These are phyloP conservation scores for Arabis alpina DNA, from an alignment of 345 rosid species.

Conservation along the genomic window DNA sequence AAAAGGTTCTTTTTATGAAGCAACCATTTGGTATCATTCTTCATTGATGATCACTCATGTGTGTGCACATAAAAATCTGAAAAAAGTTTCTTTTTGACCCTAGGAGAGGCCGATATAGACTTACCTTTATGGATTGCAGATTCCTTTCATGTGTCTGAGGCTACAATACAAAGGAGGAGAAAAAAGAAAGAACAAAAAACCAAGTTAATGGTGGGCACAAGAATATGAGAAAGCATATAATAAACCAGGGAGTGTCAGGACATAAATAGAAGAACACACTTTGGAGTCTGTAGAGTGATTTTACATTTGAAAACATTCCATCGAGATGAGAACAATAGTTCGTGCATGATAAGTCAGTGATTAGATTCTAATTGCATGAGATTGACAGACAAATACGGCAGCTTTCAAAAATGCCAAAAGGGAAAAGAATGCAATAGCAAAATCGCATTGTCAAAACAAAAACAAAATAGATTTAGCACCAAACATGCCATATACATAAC, in stretches of 20 bases:
- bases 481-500: neutral
- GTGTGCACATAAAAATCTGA: constrained; percentile 31
- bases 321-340: constrained; percentile 40
- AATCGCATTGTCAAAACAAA: constrained; percentile 19
- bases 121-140: constrained; percentile 27
- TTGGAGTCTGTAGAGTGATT: constrained; percentile 29
- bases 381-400: constrained; percentile 26
- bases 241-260: constrained; percentile 41
- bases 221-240: constrained; percentile 42
- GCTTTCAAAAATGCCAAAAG: constrained; percentile 35
- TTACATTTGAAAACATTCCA: constrained; percentile 43
- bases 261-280: constrained; percentile 41
- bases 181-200: constrained; percentile 19
- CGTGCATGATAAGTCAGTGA: constrained; percentile 32
- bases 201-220: constrained; percentile 43
- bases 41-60: constrained; percentile 43
- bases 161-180: constrained; percentile 24
- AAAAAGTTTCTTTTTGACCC: constrained; percentile 26
- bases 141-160: constrained; percentile 39
- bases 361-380: constrained; percentile 33
- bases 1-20: constrained; percentile 31
- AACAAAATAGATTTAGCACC: constrained; percentile 19
- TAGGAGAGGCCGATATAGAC: constrained; percentile 26
- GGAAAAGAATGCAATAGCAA: constrained; percentile 28
- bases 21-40: constrained; percentile 48